These are phyloP conservation scores for Neopestalotiopsis sp. DNA, from an alignment of 2,329 filamentous ascomycete genomes.

Conservation along the genomic window DNA sequence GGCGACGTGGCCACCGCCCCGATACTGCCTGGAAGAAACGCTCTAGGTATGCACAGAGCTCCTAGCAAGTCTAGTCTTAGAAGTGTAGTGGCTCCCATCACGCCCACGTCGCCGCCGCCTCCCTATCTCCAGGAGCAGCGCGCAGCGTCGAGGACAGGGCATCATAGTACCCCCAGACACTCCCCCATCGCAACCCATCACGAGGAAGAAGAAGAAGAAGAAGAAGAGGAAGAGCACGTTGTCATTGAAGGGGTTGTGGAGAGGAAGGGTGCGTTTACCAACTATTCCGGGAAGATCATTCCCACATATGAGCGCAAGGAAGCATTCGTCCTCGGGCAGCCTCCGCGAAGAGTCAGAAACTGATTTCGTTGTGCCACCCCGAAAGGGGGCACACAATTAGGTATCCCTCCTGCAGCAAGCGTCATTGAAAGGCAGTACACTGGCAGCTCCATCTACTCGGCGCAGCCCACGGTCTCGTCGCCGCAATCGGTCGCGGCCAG, in stretches of 20 bases:
- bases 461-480: not conserved
- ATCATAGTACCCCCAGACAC: not conserved
- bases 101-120: conserved; percentile 2
- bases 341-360: conserved; percentile 7
- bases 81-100: conserved; percentile 1
- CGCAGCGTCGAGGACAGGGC: not conserved
- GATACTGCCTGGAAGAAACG: conserved; percentile 7
- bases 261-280: not conserved
- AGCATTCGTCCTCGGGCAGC: not conserved
- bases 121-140: not conserved
- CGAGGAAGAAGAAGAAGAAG: not conserved
- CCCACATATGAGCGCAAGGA: not conserved
- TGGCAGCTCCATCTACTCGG: not conserved
- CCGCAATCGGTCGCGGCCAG: conserved; percentile 12
- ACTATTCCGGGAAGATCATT: conserved; percentile 7
- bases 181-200: not conserved
- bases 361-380: not conserved
- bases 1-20: conserved; percentile 20
- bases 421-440: conserved; percentile 15
- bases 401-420: not conserved
- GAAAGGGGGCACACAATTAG: not conserved
- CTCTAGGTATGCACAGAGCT: conserved; percentile 9
- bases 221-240: not conserved
- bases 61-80: not conserved
- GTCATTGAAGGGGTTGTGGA: not conserved